Base-by-base conservation (phyloP, 2,329 filamentous ascomycete species). In the Mycogone perniciosa region DNA sequence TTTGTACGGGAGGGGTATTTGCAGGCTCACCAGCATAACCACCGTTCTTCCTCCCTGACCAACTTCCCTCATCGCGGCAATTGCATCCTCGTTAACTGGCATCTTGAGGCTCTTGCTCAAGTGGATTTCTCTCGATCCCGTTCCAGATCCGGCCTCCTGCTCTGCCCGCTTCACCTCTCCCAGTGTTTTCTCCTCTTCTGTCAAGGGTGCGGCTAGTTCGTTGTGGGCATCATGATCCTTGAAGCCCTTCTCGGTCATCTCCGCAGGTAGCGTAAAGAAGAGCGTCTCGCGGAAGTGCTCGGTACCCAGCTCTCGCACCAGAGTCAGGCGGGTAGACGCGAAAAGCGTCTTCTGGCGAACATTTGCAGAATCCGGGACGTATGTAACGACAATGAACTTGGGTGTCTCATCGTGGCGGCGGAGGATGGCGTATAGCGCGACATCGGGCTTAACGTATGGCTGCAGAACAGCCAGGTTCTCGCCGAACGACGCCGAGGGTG, bases 301-400 rank as follows among this genome's bases (percentile, higher is more conserved):
- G 48, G 82, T 80, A 42, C 89, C 88, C 7, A 93, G 75, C 69
- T 92, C 87, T 39, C 88, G 80, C 45, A 85, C 79, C 1, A 93
- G 76, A 0, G 87, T 88, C 59, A 91, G 74, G 7, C 87, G 80
- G 30, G 88, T 91, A 27, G 83, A 81, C 5, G 88, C 88, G 66
- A 92, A 91, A 26, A 93, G 79, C 85, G 89, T 93, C 76, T 93
- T 93, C 66, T 89, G 85, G 37, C 88, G 83, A 51, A 93, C 88
- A 30, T 85, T 86, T 37, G 88, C 88, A 1, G 80, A 65, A 67
- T 92, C 86, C 29, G 88, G 89, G 5, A 93, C 82, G 66, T 90
- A 93, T 34, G 87, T 89, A 34, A 91, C 73, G 42, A 84, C 86
- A 29, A 86, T 71, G 56, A 90, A 82, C 57, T 67, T 69, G n/a